Evolutionary conservation across 148 eudicot species (phyloP).

Genomic region (Camellia granthamiana): DNA sequence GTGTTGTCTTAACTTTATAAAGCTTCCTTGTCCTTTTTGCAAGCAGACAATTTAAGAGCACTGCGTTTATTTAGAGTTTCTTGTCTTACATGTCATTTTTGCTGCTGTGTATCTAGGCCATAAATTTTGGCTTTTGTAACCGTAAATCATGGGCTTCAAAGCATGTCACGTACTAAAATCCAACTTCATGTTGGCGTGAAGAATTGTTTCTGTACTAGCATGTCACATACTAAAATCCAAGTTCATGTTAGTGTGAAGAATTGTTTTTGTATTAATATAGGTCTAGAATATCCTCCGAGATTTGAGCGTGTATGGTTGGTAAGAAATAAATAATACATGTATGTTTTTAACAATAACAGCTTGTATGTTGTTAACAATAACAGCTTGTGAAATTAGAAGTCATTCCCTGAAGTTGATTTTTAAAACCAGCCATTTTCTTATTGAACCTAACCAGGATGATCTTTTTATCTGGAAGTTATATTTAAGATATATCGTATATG

Average conservation of each 20-base stretch:
- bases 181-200: neutral
- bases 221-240: neutral
- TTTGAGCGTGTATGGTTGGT: neutral
- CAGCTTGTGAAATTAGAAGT: neutral
- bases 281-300: too few relatives aligned
- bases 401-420: neutral
- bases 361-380: too few relatives aligned
- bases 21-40: neutral
- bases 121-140: neutral
- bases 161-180: neutral
- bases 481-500: neutral
- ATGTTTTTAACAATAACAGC: too few relatives aligned
- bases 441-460: neutral
- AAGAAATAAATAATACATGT: neutral
- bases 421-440: neutral
- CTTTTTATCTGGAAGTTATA: neutral
- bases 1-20: neutral
- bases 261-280: neutral
- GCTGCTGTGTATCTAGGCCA: neutral
- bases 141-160: neutral
- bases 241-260: neutral
- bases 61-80: neutral
- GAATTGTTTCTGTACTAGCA: neutral
- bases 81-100: neutral
- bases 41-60: neutral